Evolutionary conservation across 2,329 filamentous ascomycete species (phyloP).

Genomic region (Ophiocordyceps camponoti-saundersi): DNA sequence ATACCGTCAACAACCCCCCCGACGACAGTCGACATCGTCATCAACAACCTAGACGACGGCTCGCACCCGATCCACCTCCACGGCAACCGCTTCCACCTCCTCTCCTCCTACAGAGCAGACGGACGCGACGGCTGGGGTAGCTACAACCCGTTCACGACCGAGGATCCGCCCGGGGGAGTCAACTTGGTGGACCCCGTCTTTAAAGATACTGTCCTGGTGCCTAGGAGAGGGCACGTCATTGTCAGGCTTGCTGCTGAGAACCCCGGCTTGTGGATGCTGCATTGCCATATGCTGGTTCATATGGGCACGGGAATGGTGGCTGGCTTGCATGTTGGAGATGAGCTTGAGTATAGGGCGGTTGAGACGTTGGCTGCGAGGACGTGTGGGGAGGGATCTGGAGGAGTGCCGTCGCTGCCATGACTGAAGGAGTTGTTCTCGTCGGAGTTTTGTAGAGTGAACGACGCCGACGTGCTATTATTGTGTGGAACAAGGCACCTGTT

Average conservation of each 20-base stretch:
- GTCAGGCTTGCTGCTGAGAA: conserved; percentile 9
- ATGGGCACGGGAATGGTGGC: conserved; percentile 10
- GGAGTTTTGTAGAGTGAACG: too few species aligned
- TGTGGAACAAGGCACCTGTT: too few species aligned
- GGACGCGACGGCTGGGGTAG: conserved; percentile 8
- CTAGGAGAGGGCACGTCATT: conserved; percentile 9
- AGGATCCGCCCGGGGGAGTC: not conserved
- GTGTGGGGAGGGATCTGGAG: conserved; percentile 1
- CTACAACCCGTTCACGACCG: conserved; percentile 9
- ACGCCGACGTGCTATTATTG: too few species aligned
- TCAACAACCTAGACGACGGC: conserved; percentile 17
- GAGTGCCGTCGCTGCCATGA: not conserved
- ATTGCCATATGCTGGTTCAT: conserved; percentile 13
- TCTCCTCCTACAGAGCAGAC: conserved; percentile 7
- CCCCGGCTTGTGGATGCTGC: conserved; percentile 11
- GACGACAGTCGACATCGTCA: conserved; percentile 10
- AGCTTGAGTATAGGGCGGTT: conserved; percentile 3
- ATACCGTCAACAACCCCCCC: conserved; percentile 3
- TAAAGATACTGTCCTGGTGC: conserved; percentile 24
- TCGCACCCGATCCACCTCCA: conserved; percentile 32
- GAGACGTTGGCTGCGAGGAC: conserved; percentile 1
- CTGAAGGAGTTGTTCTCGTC: conserved; percentile 20
- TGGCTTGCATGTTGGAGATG: conserved; percentile 9
- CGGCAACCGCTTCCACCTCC: conserved; percentile 33
- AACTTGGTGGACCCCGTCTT: conserved; percentile 7